Base-by-base conservation (phyloP, 2,329 filamentous ascomycete species). In the Colletotrichum magnum region DNA sequence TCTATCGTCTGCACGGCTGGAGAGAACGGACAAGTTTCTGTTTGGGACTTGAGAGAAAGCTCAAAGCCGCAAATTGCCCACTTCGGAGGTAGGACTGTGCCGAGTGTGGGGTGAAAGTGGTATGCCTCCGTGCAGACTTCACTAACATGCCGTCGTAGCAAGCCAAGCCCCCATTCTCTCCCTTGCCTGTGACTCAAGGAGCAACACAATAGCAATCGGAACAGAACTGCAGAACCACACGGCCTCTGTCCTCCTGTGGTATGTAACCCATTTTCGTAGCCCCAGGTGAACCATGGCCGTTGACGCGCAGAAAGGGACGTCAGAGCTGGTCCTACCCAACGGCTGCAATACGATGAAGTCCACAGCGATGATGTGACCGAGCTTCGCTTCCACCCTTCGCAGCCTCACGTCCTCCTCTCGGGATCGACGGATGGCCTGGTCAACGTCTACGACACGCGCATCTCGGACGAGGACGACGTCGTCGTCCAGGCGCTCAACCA, bases 361-460 rank as follows among this genome's bases (percentile, higher is more conserved):
- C 90, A 92, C 78, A 90, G 88, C 73, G 90, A 92, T 78, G 90
- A 92, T 77, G 83, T 92, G 56, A 92, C 90, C 41, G 87, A 90
- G 78, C 84, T 86, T 64, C 71, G 74, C 72, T 90, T 90, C 74
- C 90, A 93, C 78, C 90, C 90, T 0, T 82, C 79, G 3, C 82
- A 87, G 57, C 84, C 88, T 0, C 84, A 87, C 52, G 82, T 93
- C 16, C 86, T 95, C 6, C 84, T 95, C 12, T 94, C 92, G 1
- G 92, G 92, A 51, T 94, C 92, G 45, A 95, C 93, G 15, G 93
- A 96, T 79, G 93, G 93, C 6, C 87, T 95, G 1, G 87, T 95
- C 74, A 94, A 93, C 75, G 83, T 95, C 53, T 93, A 92, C 80
- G 91, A 96, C 80, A 92, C 89, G 18, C 85, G 86, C 56, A 86